Base-by-base conservation (phyloP, 306 rosid species). In the Cucumis hystrix region DNA sequence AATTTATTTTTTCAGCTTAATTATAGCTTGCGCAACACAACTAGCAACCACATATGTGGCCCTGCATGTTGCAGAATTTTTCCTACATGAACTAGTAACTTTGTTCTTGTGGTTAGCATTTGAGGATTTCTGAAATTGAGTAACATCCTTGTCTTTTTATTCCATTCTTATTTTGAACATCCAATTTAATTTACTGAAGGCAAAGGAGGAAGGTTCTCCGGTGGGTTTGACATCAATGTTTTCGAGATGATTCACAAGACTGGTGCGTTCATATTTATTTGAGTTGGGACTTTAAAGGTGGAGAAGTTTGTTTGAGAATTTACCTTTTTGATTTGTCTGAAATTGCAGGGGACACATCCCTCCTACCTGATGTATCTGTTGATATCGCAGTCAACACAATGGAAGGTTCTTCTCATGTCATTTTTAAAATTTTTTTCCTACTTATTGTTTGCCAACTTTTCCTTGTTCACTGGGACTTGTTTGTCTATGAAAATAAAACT, bases 201-300 rank as follows among this genome's bases (percentile, higher is more conserved):
- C 78, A 84, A 86, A 79, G 92, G 93, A 79, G 93, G 98, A 61
- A 86, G 84, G 82, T 96, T 96, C 82, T 96, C 93, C 18, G 99
- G 91, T 70, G 99, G 99, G 10, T 92, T 96, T 77, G 99, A 96
- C 76, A 96, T 96, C 82, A 91, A 87, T 84, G 96, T 96, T 80
- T 89, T 96, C 77, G 89, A 83, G 88, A 89, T 80, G 83, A 89
- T 92, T 89, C 99, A 96, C 76, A 74, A 84, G 78, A 89, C 92
- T 72, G 99, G 99, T 95, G 86, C 49, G 87, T 43, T 52, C 30
- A 25, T 49, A 16, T 51, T 49, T 7, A 49, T 73, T 73, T 35
- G 11, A 35, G 75, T 20, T 49, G 37, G 51, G 30, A 13, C 54
- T 28, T 40, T 35, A 54, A 35, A 51, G 60, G 13, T n/a, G 39